These are phyloP conservation scores for Lactifluus echinatus DNA, from an alignment of 768 basidiomycete genomes.

Conservation along the genomic window DNA sequence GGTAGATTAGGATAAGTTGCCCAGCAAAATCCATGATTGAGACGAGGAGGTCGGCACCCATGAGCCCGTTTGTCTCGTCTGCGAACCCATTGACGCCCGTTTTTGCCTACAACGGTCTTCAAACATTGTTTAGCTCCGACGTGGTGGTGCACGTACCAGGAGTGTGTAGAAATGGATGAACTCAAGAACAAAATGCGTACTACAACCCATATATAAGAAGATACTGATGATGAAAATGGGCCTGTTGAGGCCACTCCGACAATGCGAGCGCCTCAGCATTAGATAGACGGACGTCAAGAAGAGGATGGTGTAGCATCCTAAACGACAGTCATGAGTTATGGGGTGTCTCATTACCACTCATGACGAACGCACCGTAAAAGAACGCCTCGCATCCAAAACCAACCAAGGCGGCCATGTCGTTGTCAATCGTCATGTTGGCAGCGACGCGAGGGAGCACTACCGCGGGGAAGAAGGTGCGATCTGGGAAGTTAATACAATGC, in stretches of 20 bases:
- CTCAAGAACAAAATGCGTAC: constrained; percentile 23
- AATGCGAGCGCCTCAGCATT: background rate
- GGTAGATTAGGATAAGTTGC: constrained; percentile 32
- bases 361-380: constrained; percentile 27
- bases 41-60: constrained; percentile 31
- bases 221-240: background rate
- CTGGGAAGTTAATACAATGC: background rate
- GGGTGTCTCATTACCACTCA: constrained; percentile 22
- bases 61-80: constrained; percentile 27
- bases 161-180: constrained; percentile 29
- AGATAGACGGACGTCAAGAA: background rate
- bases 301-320: constrained; percentile 5
- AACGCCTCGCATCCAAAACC: constrained; percentile 32
- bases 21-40: constrained; percentile 32
- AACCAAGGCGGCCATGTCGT: constrained; percentile 29
- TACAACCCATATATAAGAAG: background rate
- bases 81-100: constrained; percentile 26
- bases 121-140: background rate
- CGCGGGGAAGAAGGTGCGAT: background rate
- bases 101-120: constrained; percentile 19
- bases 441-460: background rate
- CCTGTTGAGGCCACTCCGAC: background rate
- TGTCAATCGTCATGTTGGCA: constrained; percentile 23
- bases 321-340: background rate
- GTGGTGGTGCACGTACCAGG: constrained; percentile 25